phyloP scores from a whole-genome alignment of 345 rosid species.

The Ceriops decandra region DNA sequence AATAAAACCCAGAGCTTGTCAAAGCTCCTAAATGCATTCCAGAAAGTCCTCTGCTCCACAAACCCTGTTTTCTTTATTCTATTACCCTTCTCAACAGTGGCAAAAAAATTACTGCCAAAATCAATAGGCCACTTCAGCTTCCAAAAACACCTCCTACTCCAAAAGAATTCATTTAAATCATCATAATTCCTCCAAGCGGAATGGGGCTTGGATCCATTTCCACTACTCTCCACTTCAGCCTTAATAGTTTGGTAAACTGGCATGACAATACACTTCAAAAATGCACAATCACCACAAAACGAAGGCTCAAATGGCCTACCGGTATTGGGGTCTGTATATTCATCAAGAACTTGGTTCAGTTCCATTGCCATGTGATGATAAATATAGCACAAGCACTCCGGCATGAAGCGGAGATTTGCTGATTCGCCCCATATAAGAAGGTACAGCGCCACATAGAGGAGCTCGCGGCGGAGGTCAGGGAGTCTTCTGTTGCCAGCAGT shows the following conservation, averaged over 20 bases:
- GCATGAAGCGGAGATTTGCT: conserved; percentile 50
- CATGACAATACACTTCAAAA: conserved; percentile 50
- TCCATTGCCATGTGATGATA: conserved; percentile 62
- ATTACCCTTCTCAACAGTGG: conserved; percentile 25
- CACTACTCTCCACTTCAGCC: conserved; percentile 57
- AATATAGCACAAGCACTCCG: conserved; percentile 57
- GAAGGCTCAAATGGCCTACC: conserved; percentile 56
- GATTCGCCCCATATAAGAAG: conserved; percentile 67
- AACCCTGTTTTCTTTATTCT: conserved; percentile 83
- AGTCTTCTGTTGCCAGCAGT: neutral
- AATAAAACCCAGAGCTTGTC: conserved; percentile 75
- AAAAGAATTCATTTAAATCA: conserved; percentile 81
- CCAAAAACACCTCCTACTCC: conserved; percentile 82
- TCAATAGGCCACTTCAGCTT: conserved; percentile 69
- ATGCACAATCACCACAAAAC: conserved; percentile 52
- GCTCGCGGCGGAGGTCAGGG: conserved; percentile 39
- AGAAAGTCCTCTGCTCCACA: conserved; percentile 87
- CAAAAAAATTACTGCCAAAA: conserved; percentile 47
- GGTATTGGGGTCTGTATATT: conserved; percentile 40
- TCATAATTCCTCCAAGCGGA: conserved; percentile 93
- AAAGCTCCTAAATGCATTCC: conserved; percentile 76
- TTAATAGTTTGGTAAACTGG: conserved; percentile 61
- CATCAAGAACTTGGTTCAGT: conserved; percentile 39
- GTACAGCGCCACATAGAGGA: conserved; percentile 48
- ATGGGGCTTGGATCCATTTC: conserved; percentile 71